These are phyloP conservation scores for Nevesoporus exiguus DNA, from an alignment of 768 basidiomycete genomes.

Conservation along the genomic window DNA sequence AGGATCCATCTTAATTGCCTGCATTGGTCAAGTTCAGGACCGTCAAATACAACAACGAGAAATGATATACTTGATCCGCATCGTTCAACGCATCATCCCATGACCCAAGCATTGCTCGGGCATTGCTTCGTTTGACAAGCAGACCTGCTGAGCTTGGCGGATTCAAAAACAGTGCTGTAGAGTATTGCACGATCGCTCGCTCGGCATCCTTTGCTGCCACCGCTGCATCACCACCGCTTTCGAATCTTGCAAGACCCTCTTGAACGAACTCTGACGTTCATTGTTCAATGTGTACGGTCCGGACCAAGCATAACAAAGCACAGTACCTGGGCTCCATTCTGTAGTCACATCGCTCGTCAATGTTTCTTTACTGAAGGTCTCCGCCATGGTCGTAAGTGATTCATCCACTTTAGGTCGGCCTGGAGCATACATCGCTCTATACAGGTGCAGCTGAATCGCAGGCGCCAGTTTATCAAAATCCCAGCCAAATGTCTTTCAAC, in stretches of 20 bases:
- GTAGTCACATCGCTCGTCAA: not conserved
- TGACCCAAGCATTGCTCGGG: not conserved
- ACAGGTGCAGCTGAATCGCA: not conserved
- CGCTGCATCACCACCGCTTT: not conserved
- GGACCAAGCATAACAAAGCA: not conserved
- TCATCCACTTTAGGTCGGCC: not conserved
- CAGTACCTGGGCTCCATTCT: not conserved
- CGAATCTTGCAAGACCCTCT: not conserved
- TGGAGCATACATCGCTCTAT: not conserved
- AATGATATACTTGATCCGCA: slow-evolving; percentile 7
- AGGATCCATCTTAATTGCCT: slow-evolving; percentile 7
- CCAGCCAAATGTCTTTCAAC: slow-evolving; percentile 12
- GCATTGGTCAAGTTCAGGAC: rapidly evolving
- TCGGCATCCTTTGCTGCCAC: not conserved
- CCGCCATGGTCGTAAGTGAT: not conserved
- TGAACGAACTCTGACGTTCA: not conserved
- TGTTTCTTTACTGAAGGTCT: not conserved
- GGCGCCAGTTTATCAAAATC: slow-evolving; percentile 6
- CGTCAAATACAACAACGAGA: rapidly evolving
- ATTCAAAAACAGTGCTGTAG: not conserved
- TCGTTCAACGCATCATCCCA: slow-evolving; percentile 13
- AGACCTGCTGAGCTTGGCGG: not conserved
- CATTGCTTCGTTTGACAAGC: slow-evolving; percentile 8
- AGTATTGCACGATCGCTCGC: not conserved
- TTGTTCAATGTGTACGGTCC: not conserved